Evolutionary conservation across 768 basidiomycete genomes (phyloP), one percentile per base, ranked within the genome.

Genomic region (Aureoboletus auriporus): DNA sequence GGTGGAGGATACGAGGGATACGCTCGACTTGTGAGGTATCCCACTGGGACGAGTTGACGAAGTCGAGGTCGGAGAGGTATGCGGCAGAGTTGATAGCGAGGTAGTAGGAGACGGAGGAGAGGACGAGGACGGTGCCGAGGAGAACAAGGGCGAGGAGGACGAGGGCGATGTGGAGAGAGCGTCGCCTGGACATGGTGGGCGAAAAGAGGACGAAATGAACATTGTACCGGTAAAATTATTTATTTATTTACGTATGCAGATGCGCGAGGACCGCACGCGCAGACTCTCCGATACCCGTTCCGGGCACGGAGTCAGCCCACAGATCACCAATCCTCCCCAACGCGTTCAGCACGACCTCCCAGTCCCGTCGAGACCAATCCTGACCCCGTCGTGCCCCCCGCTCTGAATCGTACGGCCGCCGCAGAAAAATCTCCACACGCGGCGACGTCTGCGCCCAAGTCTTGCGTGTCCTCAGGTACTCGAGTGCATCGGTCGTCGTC

Each of bases 1-100:
- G 95, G 69, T 99, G 96, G 41, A 99, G 79, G 49, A 99, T 89
- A 43, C 91, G 80, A 4, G 94, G 96, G 33, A 98, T 83, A 56
- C 77, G 81, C 62, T 96, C 89, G 34, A 80, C 77, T 23, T 79
- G 73, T 5, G 83, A 65, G 23, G 83, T 78, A 61, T 86, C 85
- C 77, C 78, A 82, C 40, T 81, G 78, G 38, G 77, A 75, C 23
- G 72, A 68, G 56, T 76, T 75, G 66, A 75, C 71, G 48, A 75
- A 71, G 37, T 94, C 89, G 11, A 72, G 66, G 64, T 94, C 89
- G 5, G 83, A 74, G 62, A 97, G 73, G 68, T 91, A 93, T 26
- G 91, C 92, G 33, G 73, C 69, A 42, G 80, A 68, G 66, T 85
- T 80, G 61, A 97, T 92, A 52, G 82, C 76, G 52, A 95, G 86